Conservation (phyloP, 495 filamentous ascomycete genomes). For the Parmelia sp. region DNA sequence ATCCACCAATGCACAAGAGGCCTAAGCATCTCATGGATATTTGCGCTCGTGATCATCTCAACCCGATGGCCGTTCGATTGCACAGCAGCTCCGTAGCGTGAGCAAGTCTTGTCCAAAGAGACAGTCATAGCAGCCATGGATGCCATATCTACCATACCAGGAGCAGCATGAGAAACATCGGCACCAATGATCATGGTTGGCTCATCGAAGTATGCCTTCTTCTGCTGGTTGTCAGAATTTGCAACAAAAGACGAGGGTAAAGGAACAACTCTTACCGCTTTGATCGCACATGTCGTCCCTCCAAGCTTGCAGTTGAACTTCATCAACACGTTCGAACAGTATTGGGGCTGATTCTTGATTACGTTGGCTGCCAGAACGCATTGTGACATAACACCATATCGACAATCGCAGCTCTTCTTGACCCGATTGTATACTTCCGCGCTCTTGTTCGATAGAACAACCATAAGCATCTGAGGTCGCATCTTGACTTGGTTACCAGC, state of each 20-base stretch:
- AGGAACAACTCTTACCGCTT: conserved; percentile 16
- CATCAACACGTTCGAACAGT: conserved; percentile 82
- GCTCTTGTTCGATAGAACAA: conserved; percentile 64
- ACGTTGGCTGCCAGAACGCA: conserved; percentile 59
- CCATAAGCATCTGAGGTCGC: conserved; percentile 47
- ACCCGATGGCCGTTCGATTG: conserved; percentile 70
- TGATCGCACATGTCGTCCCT: conserved; percentile 53
- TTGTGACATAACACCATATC: conserved; percentile 72
- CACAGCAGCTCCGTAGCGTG: conserved; percentile 66
- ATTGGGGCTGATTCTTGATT: conserved; percentile 57
- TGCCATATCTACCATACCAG: conserved; percentile 48
- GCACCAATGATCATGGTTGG: conserved; percentile 75
- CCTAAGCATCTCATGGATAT: conserved; percentile 56
- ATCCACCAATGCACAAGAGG: conserved; percentile 61
- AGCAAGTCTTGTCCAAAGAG: conserved; percentile 61
- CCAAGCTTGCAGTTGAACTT: conserved; percentile 97
- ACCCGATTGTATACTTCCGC: conserved; percentile 62
- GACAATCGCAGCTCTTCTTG: conserved; percentile 77
- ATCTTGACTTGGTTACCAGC: conserved; percentile 38
- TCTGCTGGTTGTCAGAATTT: conserved; percentile 17
- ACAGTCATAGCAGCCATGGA: conserved; percentile 86
- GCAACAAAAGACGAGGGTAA: background rate
- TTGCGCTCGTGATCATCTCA: conserved; percentile 63
- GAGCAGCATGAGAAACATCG: conserved; percentile 80
- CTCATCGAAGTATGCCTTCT: conserved; percentile 31